A percentile compares a stretch with the other conserved stretches of the same genome.
phyloP scores from a whole-genome alignment of 139 green algal genomes.

The Coelastrella sp. region DNA sequence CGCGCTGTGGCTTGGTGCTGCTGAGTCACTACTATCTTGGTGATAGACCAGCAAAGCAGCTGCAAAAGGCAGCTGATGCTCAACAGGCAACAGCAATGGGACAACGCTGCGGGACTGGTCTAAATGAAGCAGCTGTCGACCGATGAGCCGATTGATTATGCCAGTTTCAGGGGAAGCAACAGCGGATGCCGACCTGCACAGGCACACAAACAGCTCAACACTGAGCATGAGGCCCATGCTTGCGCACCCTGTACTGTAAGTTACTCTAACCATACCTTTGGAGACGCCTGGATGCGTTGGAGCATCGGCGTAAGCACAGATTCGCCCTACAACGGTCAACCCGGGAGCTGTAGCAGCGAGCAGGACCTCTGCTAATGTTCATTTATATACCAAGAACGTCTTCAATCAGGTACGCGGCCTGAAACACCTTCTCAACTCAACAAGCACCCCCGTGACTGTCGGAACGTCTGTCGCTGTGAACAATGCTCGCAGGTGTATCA shows the following conservation, averaged over 20 bases:
- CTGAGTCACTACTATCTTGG: not conserved
- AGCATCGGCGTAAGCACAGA: not conserved
- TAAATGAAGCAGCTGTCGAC: constrained; percentile 1
- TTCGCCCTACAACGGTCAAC: not conserved
- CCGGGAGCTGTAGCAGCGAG: no score
- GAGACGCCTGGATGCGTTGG: not conserved
- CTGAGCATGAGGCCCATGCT: not conserved
- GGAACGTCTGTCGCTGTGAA: no score
- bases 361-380: not conserved
- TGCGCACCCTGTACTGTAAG: not conserved
- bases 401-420: not conserved
- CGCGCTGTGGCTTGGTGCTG: not conserved
- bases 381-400: not conserved
- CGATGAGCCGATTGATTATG: not conserved
- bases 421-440: no score
- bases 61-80: constrained; percentile 41
- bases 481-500: no score
- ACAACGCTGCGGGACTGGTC: not conserved
- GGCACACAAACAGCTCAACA: not conserved
- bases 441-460: no score
- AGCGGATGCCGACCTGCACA: not conserved
- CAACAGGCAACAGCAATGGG: not conserved
- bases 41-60: constrained; percentile 1
- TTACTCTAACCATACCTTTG: not conserved
- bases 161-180: not conserved